phyloP scores from a whole-genome alignment of 306 rosid species.

The Malus fusca region DNA sequence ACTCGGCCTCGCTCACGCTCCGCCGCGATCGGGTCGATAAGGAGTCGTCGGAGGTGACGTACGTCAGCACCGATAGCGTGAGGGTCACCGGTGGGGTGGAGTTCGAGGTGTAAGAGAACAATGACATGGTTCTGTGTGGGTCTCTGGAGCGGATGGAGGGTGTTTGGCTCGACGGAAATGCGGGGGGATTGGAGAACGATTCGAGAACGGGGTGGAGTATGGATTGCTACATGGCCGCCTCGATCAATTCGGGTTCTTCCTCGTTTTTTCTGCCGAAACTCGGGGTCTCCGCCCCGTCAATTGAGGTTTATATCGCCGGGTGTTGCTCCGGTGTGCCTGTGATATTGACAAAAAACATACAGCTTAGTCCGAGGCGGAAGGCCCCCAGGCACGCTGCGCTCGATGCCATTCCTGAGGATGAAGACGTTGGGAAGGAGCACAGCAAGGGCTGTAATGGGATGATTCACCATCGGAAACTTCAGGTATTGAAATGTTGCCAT shows the following conservation, averaged over 20 bases:
- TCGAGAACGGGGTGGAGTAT: constrained; percentile 55
- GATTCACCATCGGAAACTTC: constrained; percentile 35
- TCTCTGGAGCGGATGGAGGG: constrained; percentile 65
- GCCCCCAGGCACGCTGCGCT: constrained; percentile 39
- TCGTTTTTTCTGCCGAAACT: constrained; percentile 69
- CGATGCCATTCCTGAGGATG: constrained; percentile 88
- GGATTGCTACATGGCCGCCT: constrained; percentile 61
- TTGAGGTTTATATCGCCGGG: constrained; percentile 82
- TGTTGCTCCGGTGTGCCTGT: constrained; percentile 77
- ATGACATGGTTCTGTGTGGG: constrained; percentile 65
- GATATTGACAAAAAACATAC: constrained; percentile 64
- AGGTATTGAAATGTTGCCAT: constrained; percentile 30
- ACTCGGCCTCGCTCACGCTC: constrained; percentile 38
- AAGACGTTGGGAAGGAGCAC: constrained; percentile 55
- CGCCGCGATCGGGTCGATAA: constrained; percentile 62
- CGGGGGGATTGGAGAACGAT: constrained; percentile 31
- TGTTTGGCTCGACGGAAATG: constrained; percentile 44
- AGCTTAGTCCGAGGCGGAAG: constrained; percentile 65
- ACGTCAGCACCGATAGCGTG: constrained; percentile 77
- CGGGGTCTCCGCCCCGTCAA: constrained; percentile 60
- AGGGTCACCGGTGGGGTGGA: constrained; percentile 58
- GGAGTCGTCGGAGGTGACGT: constrained; percentile 72
- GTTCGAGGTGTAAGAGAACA: constrained; percentile 74
- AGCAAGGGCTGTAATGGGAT: constrained; percentile 24
- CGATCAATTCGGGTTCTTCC: constrained; percentile 50